Evolutionary conservation across 2,329 filamentous ascomycete species (phyloP), one percentile per base, ranked within the genome.

Genomic region (Colletotrichum navitas): DNA sequence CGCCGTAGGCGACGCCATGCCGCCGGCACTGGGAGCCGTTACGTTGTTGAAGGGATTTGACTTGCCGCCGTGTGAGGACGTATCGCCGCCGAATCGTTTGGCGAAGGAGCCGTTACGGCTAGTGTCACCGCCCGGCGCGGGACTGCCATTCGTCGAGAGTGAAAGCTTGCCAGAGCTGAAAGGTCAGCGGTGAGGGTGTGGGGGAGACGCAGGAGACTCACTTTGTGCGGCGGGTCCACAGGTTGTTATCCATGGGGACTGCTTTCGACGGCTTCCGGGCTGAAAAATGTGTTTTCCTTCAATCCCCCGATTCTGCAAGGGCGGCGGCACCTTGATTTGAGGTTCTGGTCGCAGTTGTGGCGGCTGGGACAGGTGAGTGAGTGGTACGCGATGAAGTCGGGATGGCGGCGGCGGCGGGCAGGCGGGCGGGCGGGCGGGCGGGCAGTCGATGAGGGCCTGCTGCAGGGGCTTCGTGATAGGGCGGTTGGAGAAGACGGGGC

Each of bases 211-310:
- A 43, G 41, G 55, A 52, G 64, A 83, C 91, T 83, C 87, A 95
- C 93, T 94, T 94, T 84, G 91, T 92, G 84, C 93, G 92, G 83
- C 93, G 92, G 84, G 90, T 92, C 93, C 93, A 95, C 86, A 90
- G 84, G 80, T 87, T 88, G 80, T 87, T 88, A 82, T 89, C 88
- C 88, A 90, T 90, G 80, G 81, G 84, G 83, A 80, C 79, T 78
- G 68, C 75, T 72, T 76, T 75, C 77, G 76, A 75, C 62, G 73
- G 43, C 66, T 74, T 69, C 63, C 49, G 60, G 47, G 43, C 52
- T 43, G 56, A 66, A 61, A 66, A 63, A 70, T 51, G 54, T 52
- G 52, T 58, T 66, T 16, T 36, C 41, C 54, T 68, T 47, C 66
- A 62, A 58, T 71, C 62, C 67, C 70, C 70, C 67, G 61, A 66